These are phyloP conservation scores for Antarctomyces pellizariae DNA, from an alignment of 495 filamentous ascomycete species.

Conservation along the genomic window DNA sequence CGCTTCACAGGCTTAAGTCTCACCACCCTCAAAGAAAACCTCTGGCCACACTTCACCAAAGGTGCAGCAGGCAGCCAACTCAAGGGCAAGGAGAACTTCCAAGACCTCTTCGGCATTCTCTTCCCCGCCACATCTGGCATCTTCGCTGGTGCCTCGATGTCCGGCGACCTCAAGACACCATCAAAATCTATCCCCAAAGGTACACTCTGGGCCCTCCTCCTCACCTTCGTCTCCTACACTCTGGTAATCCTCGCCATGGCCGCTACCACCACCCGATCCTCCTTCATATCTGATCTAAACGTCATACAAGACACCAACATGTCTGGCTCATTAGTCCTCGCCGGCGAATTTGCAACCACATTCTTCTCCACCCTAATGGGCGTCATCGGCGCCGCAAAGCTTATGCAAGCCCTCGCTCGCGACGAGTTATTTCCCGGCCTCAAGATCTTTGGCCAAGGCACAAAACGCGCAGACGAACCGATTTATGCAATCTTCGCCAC, in stretches of 20 bases:
- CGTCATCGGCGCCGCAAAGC: conserved; percentile 68
- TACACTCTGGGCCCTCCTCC: conserved; percentile 48
- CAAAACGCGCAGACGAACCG: conserved; percentile 51
- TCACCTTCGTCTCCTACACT: conserved; percentile 56
- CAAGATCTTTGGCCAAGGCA: conserved; percentile 52
- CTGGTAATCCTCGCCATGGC: conserved; percentile 65
- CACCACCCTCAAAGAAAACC: conserved; percentile 43
- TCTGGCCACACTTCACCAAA: conserved; percentile 30
- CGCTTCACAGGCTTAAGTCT: conserved; percentile 54
- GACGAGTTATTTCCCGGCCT: conserved; percentile 62
- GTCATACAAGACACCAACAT: conserved; percentile 59
- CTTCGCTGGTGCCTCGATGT: conserved; percentile 70
- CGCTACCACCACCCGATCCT: conserved; percentile 46
- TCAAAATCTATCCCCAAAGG: conserved; percentile 69
- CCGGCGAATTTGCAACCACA: conserved; percentile 60
- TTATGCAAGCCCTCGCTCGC: conserved; percentile 62
- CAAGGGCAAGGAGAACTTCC: conserved; percentile 45
- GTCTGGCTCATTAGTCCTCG: conserved; percentile 46
- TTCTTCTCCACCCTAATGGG: conserved; percentile 80
- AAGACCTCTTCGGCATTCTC: conserved; percentile 67
- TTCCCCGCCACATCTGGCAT: conserved; percentile 59
- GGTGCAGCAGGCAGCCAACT: conserved; percentile 44
- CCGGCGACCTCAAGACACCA: conserved; percentile 60
- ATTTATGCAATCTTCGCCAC: conserved; percentile 56
- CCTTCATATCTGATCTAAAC: conserved; percentile 52